A percentile compares a stretch with the other conserved stretches of the same genome.
These are phyloP conservation scores for Paramecium octaurelia DNA, from an alignment of 73 alveolate species.

Conservation along the genomic window DNA sequence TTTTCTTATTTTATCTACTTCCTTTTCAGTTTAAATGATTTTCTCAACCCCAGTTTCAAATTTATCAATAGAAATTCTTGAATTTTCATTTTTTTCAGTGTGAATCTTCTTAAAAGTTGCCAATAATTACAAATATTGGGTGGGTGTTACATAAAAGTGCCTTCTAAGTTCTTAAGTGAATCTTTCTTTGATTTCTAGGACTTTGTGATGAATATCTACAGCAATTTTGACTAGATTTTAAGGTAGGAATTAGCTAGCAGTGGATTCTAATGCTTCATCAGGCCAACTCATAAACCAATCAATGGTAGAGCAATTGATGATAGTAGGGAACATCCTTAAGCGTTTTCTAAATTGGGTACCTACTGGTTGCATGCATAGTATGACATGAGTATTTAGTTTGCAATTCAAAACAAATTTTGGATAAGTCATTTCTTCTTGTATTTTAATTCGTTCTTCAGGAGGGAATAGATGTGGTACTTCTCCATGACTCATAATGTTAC, in stretches of 20 bases:
- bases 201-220: conserved; percentile 99
- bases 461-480: conserved; percentile 62
- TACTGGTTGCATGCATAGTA: conserved; percentile 70
- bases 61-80: conserved; percentile 23
- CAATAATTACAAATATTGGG: conserved; percentile 95
- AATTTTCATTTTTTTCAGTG: conserved; percentile 39
- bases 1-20: conserved; percentile 83
- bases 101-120: conserved; percentile 91
- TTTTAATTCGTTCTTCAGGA: conserved; percentile 60
- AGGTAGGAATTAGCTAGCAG: conserved; percentile 48
- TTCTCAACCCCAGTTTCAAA: conserved; percentile 68
- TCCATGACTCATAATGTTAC: conserved; percentile 57
- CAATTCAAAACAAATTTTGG: conserved; percentile 56
- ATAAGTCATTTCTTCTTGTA: conserved; percentile 60
- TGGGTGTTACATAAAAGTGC: conserved; percentile 99
- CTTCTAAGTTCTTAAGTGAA: conserved; percentile 94
- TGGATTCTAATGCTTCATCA: conserved; percentile 66
- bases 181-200: conserved; percentile 76
- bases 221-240: conserved; percentile 90
- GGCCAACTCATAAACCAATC: conserved; percentile 79
- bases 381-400: conserved; percentile 61
- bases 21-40: conserved; percentile 80
- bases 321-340: conserved; percentile 68
- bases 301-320: conserved; percentile 70
- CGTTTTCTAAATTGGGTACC: conserved; percentile 67